Conservation (phyloP, 73 alveolate species). For the Paramecium octaurelia region DNA sequence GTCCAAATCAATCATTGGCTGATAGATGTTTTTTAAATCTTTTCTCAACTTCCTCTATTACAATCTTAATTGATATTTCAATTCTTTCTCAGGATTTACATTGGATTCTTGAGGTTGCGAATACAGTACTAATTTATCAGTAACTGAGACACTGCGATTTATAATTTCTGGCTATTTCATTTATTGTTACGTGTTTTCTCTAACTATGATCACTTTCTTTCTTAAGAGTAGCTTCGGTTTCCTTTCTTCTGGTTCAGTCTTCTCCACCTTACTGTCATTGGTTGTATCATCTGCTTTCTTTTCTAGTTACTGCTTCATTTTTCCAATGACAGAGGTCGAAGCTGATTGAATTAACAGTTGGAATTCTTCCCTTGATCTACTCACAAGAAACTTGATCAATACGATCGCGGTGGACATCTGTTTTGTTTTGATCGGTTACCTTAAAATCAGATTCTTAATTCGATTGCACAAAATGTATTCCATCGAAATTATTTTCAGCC, state of each 20-base stretch:
- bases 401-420: conserved; percentile 34
- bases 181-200: not conserved
- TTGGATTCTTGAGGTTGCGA: not conserved
- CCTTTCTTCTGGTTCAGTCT: not conserved
- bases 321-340: not conserved
- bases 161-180: not conserved
- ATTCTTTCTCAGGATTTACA: conserved; percentile 3
- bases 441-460: conserved; percentile 1
- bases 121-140: conserved; percentile 3
- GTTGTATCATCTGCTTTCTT: not conserved
- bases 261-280: not conserved
- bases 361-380: conserved; percentile 45
- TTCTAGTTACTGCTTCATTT: not conserved
- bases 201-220: not conserved
- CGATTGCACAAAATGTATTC: not conserved
- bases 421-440: conserved; percentile 33
- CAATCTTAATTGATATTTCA: conserved; percentile 2
- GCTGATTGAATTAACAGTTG: not conserved
- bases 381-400: not conserved
- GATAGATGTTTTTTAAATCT: not conserved
- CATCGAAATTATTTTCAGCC: conserved; percentile 46
- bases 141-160: conserved; percentile 1
- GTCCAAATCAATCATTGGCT: conserved; percentile 29
- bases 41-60: not conserved
- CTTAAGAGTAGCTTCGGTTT: not conserved